phyloP scores from a whole-genome alignment of 75 land plant genomes.

The Cunninghamia lanceolata region DNA sequence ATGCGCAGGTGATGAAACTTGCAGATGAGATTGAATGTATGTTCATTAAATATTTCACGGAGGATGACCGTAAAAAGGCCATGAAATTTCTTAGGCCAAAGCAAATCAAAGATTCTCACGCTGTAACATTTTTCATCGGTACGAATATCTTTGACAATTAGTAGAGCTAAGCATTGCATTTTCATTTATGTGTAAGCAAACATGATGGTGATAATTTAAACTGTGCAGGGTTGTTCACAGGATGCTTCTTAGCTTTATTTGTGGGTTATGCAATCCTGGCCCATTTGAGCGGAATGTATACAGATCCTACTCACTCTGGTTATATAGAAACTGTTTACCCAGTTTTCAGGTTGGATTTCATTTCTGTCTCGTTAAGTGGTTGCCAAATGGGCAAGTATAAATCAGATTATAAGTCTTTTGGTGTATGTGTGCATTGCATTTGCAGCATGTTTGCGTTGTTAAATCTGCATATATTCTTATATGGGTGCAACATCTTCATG shows the following conservation, averaged over 20 bases:
- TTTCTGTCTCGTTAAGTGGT: background rate
- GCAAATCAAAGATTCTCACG: slow-evolving; percentile 72
- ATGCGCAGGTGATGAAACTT: slow-evolving; percentile 47
- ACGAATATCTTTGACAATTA: background rate
- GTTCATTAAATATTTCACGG: slow-evolving; percentile 75
- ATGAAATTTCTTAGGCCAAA: slow-evolving; percentile 78
- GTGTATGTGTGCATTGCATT: background rate
- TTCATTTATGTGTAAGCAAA: too few species aligned
- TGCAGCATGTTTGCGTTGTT: slow-evolving; percentile 43
- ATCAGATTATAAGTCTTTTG: background rate
- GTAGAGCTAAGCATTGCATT: background rate
- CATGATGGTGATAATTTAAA: background rate
- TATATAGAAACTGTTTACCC: slow-evolving; percentile 55
- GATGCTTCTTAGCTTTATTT: slow-evolving; percentile 56
- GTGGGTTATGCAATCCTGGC: slow-evolving; percentile 50
- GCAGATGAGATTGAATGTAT: slow-evolving; percentile 78
- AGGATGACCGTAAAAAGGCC: slow-evolving; percentile 72
- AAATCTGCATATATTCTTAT: slow-evolving; percentile 60
- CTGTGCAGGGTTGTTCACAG: slow-evolving; percentile 83
- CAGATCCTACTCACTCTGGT: slow-evolving; percentile 9
- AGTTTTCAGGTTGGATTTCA: slow-evolving; percentile 63
- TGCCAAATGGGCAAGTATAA: background rate
- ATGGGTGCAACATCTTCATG: slow-evolving; percentile 51
- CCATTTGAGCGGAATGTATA: slow-evolving; percentile 47
- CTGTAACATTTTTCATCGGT: slow-evolving; percentile 89